Evolutionary conservation across 257 asterid species (phyloP).

Genomic region (Dorcoceras hygrometricum): DNA sequence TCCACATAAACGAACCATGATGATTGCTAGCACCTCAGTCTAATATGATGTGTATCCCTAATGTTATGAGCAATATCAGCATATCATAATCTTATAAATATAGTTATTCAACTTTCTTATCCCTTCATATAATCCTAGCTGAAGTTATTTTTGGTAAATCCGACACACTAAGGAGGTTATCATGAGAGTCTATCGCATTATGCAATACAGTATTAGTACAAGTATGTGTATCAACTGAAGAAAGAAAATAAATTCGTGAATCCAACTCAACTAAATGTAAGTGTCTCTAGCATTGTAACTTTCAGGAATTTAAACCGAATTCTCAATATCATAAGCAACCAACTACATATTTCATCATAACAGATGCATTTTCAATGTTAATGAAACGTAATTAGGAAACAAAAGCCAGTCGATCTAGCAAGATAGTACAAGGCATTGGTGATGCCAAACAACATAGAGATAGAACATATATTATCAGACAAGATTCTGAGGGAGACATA

Average conservation of each 20-base stretch:
- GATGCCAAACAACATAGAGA: neutral
- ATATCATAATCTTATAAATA: neutral
- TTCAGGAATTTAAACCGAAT: neutral
- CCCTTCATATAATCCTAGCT: neutral
- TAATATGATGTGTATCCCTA: neutral
- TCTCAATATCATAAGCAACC: neutral
- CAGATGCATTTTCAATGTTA: neutral
- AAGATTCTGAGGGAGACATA: slow-evolving; percentile 16
- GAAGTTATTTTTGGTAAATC: neutral
- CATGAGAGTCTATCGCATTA: neutral
- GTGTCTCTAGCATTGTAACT: neutral
- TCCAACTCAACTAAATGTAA: neutral
- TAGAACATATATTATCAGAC: slow-evolving; percentile 12
- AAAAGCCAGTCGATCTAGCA: neutral
- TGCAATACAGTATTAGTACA: neutral
- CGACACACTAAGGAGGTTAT: neutral
- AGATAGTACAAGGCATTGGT: neutral
- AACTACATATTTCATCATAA: neutral
- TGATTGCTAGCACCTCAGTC: neutral
- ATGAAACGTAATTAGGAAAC: neutral
- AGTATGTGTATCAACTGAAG: neutral
- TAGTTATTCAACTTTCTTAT: no score
- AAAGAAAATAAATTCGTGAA: neutral
- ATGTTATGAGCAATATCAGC: neutral
- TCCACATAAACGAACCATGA: neutral